phyloP scores from a whole-genome alignment of 371 early-diverging fungal species.

The Apophysomyces variabilis region DNA sequence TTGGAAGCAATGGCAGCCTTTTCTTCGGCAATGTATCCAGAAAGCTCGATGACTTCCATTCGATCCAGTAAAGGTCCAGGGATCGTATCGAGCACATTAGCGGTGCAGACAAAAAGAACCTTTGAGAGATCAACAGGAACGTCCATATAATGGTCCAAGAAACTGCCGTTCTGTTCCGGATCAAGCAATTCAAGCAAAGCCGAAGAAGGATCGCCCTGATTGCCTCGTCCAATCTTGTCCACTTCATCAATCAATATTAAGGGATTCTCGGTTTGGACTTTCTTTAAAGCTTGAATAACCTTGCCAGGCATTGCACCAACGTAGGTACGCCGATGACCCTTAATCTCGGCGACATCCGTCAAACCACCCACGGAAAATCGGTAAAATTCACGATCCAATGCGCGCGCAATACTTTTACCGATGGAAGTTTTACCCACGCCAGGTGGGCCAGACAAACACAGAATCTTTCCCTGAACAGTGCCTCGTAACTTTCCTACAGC shows the following conservation, averaged over 20 bases:
- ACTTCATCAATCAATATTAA: slow-evolving; percentile 97
- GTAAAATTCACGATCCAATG: slow-evolving; percentile 93
- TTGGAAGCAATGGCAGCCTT: slow-evolving; percentile 93
- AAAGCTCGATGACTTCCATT: slow-evolving; percentile 96
- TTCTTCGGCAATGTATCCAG: slow-evolving; percentile 96
- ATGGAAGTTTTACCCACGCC: slow-evolving; percentile 98
- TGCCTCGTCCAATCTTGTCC: slow-evolving; percentile 96
- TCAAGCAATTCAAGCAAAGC: slow-evolving; percentile 96
- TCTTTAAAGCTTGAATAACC: slow-evolving; percentile 96
- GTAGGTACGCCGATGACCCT: slow-evolving; percentile 98
- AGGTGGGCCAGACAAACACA: slow-evolving; percentile 96
- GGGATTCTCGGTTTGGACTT: slow-evolving; percentile 97
- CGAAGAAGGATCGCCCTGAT: slow-evolving; percentile 96
- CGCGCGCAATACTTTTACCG: slow-evolving; percentile 95
- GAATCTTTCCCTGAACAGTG: slow-evolving; percentile 95
- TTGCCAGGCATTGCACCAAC: slow-evolving; percentile 99
- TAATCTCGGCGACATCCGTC: slow-evolving; percentile 97
- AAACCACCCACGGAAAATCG: slow-evolving; percentile 97
- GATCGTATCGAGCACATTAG: slow-evolving; percentile 94
- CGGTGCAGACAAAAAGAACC: slow-evolving; percentile 97
- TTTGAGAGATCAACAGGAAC: slow-evolving; percentile 96
- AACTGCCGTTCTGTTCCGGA: slow-evolving; percentile 95
- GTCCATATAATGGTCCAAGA: slow-evolving; percentile 99
- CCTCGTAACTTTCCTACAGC: slow-evolving; percentile 96
- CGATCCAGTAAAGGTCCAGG: slow-evolving; percentile 96